Evolutionary conservation across 345 rosid species (phyloP).

Genomic region (Populus euphratica): DNA sequence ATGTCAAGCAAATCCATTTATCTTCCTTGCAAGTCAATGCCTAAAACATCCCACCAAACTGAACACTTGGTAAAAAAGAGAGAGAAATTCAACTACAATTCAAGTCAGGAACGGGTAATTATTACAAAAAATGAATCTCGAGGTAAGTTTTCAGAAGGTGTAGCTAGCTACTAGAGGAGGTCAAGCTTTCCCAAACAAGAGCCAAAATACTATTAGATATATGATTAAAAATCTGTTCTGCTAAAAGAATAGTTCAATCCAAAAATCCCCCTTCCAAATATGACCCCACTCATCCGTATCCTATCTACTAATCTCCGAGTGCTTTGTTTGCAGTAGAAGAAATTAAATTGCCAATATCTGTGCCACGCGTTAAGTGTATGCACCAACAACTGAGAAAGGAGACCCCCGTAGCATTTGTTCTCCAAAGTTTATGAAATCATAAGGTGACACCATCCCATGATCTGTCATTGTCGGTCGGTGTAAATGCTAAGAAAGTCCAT

Average conservation of each 20-base stretch:
- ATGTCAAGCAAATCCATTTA: too few relatives aligned
- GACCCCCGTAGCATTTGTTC: not conserved
- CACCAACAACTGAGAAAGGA: not conserved
- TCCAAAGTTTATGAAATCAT: not conserved
- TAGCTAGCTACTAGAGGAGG: not conserved
- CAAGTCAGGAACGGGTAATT: not conserved
- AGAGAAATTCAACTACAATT: not conserved
- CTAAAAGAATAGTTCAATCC: not conserved
- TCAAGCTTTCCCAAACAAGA: not conserved
- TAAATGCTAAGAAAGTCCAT: not conserved
- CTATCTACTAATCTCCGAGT: not conserved
- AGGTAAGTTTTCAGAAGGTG: too few relatives aligned
- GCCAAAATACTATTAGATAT: not conserved
- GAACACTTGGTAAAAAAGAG: too few relatives aligned
- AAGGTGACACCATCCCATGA: not conserved
- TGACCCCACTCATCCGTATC: not conserved
- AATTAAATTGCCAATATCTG: not conserved
- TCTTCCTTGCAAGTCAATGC: not conserved
- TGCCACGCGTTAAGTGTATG: not conserved
- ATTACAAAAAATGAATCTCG: not conserved
- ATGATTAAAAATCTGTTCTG: not conserved
- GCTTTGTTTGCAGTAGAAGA: not conserved
- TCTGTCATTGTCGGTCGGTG: not conserved
- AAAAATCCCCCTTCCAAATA: not conserved
- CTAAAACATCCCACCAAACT: not conserved